A percentile compares a stretch with the other conserved stretches of the same genome.
Evolutionary conservation across 2,329 filamentous ascomycete species (phyloP).

Genomic region (Hymenoscyphus occultus): DNA sequence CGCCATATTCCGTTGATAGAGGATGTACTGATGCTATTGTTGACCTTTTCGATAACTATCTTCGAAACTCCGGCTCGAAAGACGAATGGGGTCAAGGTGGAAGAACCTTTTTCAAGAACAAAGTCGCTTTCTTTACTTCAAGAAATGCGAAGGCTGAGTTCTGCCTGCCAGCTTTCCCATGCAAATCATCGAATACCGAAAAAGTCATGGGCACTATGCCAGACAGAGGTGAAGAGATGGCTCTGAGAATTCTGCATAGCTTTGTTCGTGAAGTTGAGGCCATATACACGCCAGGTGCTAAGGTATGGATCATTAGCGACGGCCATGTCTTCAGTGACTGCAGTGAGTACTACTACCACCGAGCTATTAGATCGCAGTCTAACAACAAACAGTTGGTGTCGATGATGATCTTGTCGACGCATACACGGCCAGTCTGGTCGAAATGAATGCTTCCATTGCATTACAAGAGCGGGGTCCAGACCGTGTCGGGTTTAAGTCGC

Average conservation of each 20-base stretch:
- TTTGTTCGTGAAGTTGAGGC: slow-evolving; percentile 7
- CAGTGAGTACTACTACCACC: slow-evolving; percentile 3
- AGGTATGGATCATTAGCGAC: slow-evolving; percentile 12
- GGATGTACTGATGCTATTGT: slow-evolving; percentile 7
- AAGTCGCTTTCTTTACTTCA: slow-evolving; percentile 9
- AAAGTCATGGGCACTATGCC: slow-evolving; percentile 11
- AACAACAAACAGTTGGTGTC: slow-evolving; percentile 10
- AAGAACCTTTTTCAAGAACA: slow-evolving; percentile 6
- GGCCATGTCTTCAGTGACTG: slow-evolving; percentile 13
- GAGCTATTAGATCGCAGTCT: not conserved
- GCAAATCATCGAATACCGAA: slow-evolving; percentile 8
- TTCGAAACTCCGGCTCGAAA: slow-evolving; percentile 6
- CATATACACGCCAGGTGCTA: slow-evolving; percentile 12
- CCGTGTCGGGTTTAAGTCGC: slow-evolving; percentile 10
- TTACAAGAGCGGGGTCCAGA: not conserved
- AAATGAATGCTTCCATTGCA: slow-evolving; percentile 7
- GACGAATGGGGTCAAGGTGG: slow-evolving; percentile 10
- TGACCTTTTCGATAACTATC: slow-evolving; percentile 8
- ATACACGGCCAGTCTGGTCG: slow-evolving; percentile 9
- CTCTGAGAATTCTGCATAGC: slow-evolving; percentile 2
- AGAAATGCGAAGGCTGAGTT: slow-evolving; percentile 6
- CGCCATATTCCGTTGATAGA: not conserved
- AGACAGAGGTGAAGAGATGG: slow-evolving; percentile 12
- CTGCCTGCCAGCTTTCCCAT: slow-evolving; percentile 9
- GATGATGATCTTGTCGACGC: slow-evolving; percentile 10